These are phyloP conservation scores for Fusarium austroafricanum DNA, from an alignment of 2,329 filamentous ascomycete species.

Conservation along the genomic window DNA sequence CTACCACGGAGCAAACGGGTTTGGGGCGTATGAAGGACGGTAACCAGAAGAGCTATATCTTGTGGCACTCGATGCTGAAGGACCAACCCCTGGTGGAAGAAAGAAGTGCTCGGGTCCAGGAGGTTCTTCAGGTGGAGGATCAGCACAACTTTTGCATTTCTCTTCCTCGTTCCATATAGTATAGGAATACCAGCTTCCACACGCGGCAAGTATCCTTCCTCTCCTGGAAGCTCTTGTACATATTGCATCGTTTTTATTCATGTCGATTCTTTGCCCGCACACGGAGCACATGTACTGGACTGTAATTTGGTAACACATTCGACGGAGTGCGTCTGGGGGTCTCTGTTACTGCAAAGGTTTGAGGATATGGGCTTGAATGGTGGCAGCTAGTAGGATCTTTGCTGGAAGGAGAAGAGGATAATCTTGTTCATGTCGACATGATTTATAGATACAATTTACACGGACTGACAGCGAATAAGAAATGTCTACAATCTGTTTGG, in stretches of 20 bases:
- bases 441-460: too few relatives aligned
- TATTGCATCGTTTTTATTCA: neutral
- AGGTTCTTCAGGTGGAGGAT: neutral
- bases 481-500: too few relatives aligned
- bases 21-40: too few relatives aligned
- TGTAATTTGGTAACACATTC: slow-evolving; percentile 9
- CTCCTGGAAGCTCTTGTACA: neutral
- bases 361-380: too few relatives aligned
- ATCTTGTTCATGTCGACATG: too few relatives aligned
- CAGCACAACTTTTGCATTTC: neutral
- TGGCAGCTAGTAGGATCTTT: too few relatives aligned
- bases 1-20: too few relatives aligned
- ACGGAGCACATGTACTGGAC: slow-evolving; percentile 14
- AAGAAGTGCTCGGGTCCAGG: neutral
- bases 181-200: neutral
- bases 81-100: neutral
- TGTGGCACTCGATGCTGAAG: too few relatives aligned
- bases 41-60: too few relatives aligned
- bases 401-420: too few relatives aligned
- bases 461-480: too few relatives aligned
- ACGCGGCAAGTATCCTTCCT: neutral
- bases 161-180: slow-evolving; percentile 6
- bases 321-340: neutral
- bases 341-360: neutral
- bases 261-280: neutral